These are phyloP conservation scores for Chaetomidium leptoderma DNA, from an alignment of 495 filamentous ascomycete species.

Conservation along the genomic window DNA sequence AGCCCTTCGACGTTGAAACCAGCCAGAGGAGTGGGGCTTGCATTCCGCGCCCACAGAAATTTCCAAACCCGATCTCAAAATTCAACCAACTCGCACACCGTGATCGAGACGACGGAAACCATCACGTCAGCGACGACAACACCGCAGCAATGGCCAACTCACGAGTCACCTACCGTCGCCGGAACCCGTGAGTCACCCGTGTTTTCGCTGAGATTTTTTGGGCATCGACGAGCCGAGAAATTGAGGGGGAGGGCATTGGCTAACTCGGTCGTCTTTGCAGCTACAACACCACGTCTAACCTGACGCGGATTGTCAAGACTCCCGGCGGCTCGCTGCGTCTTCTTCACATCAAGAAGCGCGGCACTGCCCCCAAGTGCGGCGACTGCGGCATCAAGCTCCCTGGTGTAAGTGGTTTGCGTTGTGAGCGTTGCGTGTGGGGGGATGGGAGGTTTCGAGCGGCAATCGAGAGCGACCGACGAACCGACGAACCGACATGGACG, in stretches of 20 bases:
- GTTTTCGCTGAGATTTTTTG: slow-evolving; percentile 6
- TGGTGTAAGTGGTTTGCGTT: slow-evolving; percentile 63
- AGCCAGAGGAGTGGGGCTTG: slow-evolving; percentile 26
- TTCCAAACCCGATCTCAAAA: slow-evolving; percentile 38
- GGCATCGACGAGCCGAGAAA: slow-evolving; percentile 3
- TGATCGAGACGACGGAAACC: slow-evolving; percentile 42
- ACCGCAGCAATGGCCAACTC: slow-evolving; percentile 58
- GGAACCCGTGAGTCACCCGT: slow-evolving; percentile 73
- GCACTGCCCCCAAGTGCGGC: slow-evolving; percentile 94
- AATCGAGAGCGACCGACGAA: slow-evolving; percentile 7
- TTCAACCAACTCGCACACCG: slow-evolving; percentile 44
- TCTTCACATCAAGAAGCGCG: slow-evolving; percentile 98
- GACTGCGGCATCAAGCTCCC: slow-evolving; percentile 95
- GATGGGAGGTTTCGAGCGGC: not conserved
- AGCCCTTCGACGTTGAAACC: slow-evolving; percentile 10
- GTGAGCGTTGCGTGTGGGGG: not conserved
- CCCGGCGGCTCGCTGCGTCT: slow-evolving; percentile 90
- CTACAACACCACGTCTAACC: slow-evolving; percentile 97
- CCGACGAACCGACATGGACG: slow-evolving; percentile 2
- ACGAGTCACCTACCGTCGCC: slow-evolving; percentile 67
- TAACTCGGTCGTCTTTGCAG: slow-evolving; percentile 39
- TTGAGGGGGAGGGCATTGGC: slow-evolving; percentile 20
- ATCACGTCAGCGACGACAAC: slow-evolving; percentile 53
- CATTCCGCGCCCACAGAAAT: slow-evolving; percentile 39
- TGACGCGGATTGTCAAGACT: slow-evolving; percentile 91